Percentiles rank a stretch among this genome's conserved stretches.
These are phyloP conservation scores for Leishmania martiniquensis DNA, from an alignment of 208 protist species.

Conservation along the genomic window DNA sequence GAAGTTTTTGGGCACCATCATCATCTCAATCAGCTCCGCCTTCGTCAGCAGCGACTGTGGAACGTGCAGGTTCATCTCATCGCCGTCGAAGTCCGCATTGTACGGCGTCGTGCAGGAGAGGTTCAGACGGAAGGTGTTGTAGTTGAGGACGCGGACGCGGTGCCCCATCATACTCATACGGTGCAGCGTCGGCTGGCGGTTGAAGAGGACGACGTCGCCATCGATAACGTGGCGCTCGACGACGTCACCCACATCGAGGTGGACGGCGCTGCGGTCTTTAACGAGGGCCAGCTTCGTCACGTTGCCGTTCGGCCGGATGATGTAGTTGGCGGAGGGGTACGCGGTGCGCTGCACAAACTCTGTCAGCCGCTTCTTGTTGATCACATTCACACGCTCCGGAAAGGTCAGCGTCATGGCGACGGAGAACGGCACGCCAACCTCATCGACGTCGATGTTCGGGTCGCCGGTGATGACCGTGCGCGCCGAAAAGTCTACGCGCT, in stretches of 20 bases:
- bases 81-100: slow-evolving; percentile 99
- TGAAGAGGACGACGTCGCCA: slow-evolving; percentile 99
- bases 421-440: slow-evolving; percentile 99
- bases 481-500: slow-evolving; percentile 99
- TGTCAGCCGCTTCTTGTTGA: slow-evolving; percentile 97
- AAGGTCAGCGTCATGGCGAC: slow-evolving; percentile 99
- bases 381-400: slow-evolving; percentile 98
- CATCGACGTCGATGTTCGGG: slow-evolving; percentile 96
- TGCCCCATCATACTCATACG: slow-evolving; percentile 99
- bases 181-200: slow-evolving; percentile 99
- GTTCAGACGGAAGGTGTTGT: slow-evolving; percentile 99
- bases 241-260: slow-evolving; percentile 91
- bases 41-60: slow-evolving; percentile 97
- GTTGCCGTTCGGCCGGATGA: slow-evolving; percentile 86
- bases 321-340: slow-evolving; percentile 98
- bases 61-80: slow-evolving; percentile 99
- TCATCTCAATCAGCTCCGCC: slow-evolving; percentile 97
- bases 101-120: slow-evolving; percentile 99
- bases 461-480: slow-evolving; percentile 99
- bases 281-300: slow-evolving; percentile 93
- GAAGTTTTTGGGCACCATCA: slow-evolving; percentile 99
- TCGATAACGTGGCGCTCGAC: slow-evolving; percentile 99
- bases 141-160: slow-evolving; percentile 96
- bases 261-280: slow-evolving; percentile 80
- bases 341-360: slow-evolving; percentile 93